Conservation (phyloP, 192 early-diverging fungal genomes). For the Phycomyces nitens region DNA sequence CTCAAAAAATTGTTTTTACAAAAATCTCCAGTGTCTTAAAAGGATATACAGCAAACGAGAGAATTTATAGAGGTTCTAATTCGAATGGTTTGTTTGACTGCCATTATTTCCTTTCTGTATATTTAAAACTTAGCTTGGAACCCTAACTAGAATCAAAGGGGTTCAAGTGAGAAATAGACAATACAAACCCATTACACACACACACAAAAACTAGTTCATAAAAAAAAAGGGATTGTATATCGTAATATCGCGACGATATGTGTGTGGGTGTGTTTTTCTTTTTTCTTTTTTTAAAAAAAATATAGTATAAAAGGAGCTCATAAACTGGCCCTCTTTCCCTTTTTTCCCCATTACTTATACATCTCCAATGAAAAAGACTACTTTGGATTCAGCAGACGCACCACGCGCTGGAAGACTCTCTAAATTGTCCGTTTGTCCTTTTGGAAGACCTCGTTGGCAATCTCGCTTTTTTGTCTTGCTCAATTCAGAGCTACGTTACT, state of each 20-base stretch:
- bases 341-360: neutral
- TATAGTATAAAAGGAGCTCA: neutral
- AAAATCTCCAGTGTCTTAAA: too few relatives aligned
- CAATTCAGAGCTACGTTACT: conserved; percentile 21
- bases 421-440: neutral
- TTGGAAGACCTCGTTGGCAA: conserved; percentile 21
- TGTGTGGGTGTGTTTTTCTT: too few relatives aligned
- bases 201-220: neutral
- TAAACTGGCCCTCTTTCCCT: neutral
- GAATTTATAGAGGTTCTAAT: too few relatives aligned
- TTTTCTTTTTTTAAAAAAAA: too few relatives aligned
- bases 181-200: neutral
- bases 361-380: neutral
- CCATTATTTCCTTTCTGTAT: too few relatives aligned
- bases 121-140: too few relatives aligned
- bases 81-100: too few relatives aligned
- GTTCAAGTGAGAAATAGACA: too few relatives aligned
- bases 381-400: neutral
- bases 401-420: conserved; percentile 3
- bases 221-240: neutral
- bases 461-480: conserved; percentile 26
- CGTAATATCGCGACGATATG: neutral
- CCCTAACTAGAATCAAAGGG: too few relatives aligned
- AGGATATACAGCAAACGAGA: too few relatives aligned
- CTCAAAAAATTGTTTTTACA: too few relatives aligned